These are phyloP conservation scores for Achaetomium macrosporum DNA, from an alignment of 2,329 filamentous ascomycete species.

Conservation along the genomic window DNA sequence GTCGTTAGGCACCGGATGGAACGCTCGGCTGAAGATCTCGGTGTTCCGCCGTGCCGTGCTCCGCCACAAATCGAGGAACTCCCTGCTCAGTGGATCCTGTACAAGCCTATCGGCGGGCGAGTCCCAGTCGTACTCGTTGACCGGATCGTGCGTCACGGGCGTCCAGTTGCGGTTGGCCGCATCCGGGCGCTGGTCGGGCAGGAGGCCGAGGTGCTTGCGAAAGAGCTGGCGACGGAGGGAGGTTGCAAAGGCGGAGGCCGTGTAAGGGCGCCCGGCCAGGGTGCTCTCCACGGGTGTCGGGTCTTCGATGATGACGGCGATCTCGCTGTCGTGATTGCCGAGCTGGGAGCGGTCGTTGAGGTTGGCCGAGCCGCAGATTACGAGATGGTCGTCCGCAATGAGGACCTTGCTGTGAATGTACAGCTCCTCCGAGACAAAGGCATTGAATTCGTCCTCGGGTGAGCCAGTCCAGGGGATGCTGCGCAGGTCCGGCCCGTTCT, in stretches of 20 bases:
- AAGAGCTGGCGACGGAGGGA: conserved; percentile 80
- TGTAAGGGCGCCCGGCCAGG: conserved; percentile 69
- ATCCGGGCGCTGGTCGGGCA: conserved; percentile 67
- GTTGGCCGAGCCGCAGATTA: conserved; percentile 69
- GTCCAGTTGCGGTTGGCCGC: conserved; percentile 67
- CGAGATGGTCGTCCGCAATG: conserved; percentile 75
- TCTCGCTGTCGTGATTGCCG: conserved; percentile 78
- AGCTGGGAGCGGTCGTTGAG: conserved; percentile 66
- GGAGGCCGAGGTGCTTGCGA: conserved; percentile 83
- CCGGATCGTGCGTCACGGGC: conserved; percentile 57
- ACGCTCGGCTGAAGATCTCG: conserved; percentile 71
- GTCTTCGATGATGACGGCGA: conserved; percentile 85
- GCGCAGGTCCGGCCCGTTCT: conserved; percentile 64
- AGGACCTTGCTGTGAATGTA: conserved; percentile 64
- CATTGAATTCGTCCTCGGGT: conserved; percentile 51
- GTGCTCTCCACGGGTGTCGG: conserved; percentile 59
- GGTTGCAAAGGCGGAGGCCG: conserved; percentile 68
- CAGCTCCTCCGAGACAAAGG: conserved; percentile 58
- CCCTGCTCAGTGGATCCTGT: conserved; percentile 62
- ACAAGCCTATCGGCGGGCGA: conserved; percentile 63
- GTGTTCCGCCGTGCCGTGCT: conserved; percentile 71
- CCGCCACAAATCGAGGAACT: conserved; percentile 69
- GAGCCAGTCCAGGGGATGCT: conserved; percentile 49
- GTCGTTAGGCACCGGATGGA: conserved; percentile 72
- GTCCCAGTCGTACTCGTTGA: conserved; percentile 70